Base-by-base conservation (phyloP, 805 yeast species). In the Ogataea corticis region DNA sequence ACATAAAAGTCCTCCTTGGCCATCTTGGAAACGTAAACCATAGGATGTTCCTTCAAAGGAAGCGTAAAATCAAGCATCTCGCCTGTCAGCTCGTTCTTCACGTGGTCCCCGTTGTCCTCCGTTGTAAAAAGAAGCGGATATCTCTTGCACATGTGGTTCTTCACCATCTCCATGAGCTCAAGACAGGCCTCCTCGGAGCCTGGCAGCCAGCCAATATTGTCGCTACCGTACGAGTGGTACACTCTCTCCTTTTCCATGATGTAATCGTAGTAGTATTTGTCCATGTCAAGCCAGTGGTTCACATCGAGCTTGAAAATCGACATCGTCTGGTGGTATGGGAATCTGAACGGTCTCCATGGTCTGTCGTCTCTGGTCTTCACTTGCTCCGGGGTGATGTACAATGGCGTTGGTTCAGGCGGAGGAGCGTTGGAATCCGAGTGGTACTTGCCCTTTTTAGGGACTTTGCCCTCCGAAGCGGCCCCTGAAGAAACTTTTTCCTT, bases 311-410 rank as follows among this genome's bases (percentile, higher is more conserved):
- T 81, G 68, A 75, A 83, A 39, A 84, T 82, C 13, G 85, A 76
- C 90, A 84, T 84, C 2, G 89, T 84, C 63, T 84, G 90, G 62
- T 83, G 88, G 58, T 84, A 84, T 23, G 90, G 90, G 83, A 86
- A 82, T 57, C 90, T 70, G 66, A 84, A 84, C 7, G 89, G 89
- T 65, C 90, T 71, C 90, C 90, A 84, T 11, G 90, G 89, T 59
- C 90, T 71, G 55, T 82, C 90, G 54, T 84, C 87, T 57, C 82
- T 81, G 18, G 73, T 75, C 50, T 69, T 68, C 10, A 83, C 85
- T 54, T 81, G 80, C 39, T 84, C 88, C 2, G 87, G 86, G 0
- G 86, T 82, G 41, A 84, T 75, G 66, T 69, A 69, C 23, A 83
- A 65, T 0, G 88, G 86, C 0, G 81, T 73, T 16, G 85, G 83